phyloP scores from a whole-genome alignment of 352 stramenopile species.

The Aphanomyces stellatus region DNA sequence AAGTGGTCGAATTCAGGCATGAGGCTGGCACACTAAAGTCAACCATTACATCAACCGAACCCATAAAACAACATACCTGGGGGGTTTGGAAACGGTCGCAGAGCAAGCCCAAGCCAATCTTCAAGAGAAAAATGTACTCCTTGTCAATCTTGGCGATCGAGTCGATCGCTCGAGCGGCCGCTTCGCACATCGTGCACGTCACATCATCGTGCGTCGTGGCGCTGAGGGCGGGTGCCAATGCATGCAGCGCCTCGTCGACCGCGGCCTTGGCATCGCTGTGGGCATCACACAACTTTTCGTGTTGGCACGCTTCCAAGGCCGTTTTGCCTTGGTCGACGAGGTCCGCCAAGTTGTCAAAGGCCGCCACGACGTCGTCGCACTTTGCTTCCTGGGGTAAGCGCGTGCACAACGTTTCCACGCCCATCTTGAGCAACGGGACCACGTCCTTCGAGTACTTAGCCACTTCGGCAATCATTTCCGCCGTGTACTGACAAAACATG shows the following conservation, averaged over 20 bases:
- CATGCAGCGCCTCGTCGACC: background rate
- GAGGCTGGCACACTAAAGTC: background rate
- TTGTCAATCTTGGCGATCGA: background rate
- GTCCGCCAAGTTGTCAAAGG: conserved; percentile 61
- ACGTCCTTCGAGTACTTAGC: conserved; percentile 35
- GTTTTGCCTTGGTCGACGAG: conserved; percentile 50
- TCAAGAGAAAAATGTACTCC: background rate
- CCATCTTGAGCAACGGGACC: conserved; percentile 51
- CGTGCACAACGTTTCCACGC: conserved; percentile 67
- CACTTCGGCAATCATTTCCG: conserved; percentile 41
- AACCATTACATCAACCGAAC: background rate
- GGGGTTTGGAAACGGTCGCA: background rate
- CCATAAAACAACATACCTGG: background rate
- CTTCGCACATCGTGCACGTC: background rate
- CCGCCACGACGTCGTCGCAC: conserved; percentile 24
- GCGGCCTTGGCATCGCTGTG: background rate
- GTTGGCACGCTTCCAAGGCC: conserved; percentile 44
- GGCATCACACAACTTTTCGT: conserved; percentile 42
- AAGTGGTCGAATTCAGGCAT: background rate
- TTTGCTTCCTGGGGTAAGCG: conserved; percentile 43
- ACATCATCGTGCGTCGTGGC: background rate
- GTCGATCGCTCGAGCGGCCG: background rate
- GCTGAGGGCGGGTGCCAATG: background rate
- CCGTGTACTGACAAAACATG: conserved; percentile 73
- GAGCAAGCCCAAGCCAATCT: conserved; percentile 4